Evolutionary conservation across 2,329 filamentous ascomycete genomes (phyloP).

Genomic region (Dactylella cylindrospora): DNA sequence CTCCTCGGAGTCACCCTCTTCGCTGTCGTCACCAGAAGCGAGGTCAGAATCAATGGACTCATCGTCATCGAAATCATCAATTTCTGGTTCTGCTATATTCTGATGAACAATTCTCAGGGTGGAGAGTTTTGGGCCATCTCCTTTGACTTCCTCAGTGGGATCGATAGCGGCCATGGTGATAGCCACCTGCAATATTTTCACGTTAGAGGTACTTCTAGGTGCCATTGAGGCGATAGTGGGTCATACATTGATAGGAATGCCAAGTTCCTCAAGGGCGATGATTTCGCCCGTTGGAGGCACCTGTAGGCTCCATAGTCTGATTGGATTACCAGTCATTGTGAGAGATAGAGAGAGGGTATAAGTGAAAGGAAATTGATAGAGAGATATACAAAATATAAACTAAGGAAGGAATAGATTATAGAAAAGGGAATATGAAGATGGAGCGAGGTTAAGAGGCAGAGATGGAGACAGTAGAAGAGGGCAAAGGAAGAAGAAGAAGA

Average conservation of each 20-base stretch:
- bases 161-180: constrained; percentile 99
- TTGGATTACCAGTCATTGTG: constrained; percentile 53
- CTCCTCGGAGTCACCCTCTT: constrained; percentile 57
- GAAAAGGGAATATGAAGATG: constrained; percentile 15
- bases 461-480: constrained; percentile 21
- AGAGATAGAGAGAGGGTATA: constrained; percentile 4
- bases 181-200: constrained; percentile 66
- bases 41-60: constrained; percentile 66
- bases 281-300: constrained; percentile 82
- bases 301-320: constrained; percentile 88
- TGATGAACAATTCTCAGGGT: constrained; percentile 87
- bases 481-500: constrained; percentile 36
- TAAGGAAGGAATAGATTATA: constrained; percentile 10
- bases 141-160: constrained; percentile 71
- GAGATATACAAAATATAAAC: constrained; percentile 19
- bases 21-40: constrained; percentile 56
- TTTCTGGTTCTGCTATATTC: constrained; percentile 57
- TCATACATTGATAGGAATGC: constrained; percentile 30
- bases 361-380: constrained; percentile 46
- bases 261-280: constrained; percentile 68
- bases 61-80: constrained; percentile 63
- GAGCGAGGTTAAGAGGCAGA: constrained; percentile 4
- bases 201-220: constrained; percentile 10
- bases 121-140: constrained; percentile 67
- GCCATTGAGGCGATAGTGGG: constrained; percentile 1